phyloP scores from a whole-genome alignment of 23 red algal genomes.

The Cyanidioschyzon merolae region DNA sequence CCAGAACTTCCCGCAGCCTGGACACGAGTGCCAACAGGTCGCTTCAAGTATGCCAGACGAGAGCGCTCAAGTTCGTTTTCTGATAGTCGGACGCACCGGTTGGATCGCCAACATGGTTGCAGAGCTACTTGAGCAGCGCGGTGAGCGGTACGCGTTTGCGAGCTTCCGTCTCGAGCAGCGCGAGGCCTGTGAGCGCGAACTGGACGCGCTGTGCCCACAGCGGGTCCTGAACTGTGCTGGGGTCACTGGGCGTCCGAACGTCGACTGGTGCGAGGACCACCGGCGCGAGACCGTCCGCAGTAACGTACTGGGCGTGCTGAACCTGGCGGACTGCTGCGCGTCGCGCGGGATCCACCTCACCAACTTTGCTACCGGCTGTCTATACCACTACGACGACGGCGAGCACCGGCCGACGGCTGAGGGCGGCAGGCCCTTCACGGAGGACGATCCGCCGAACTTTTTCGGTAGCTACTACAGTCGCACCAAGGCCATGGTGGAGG shows the following conservation, averaged over 20 bases:
- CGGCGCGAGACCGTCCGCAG: slow-evolving; percentile 7
- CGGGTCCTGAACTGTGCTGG: slow-evolving; percentile 20
- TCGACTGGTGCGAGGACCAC: slow-evolving; percentile 25
- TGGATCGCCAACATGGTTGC: slow-evolving; percentile 23
- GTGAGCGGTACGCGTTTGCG: slow-evolving; percentile 17
- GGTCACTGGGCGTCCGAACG: slow-evolving; percentile 19
- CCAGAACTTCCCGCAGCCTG: background rate
- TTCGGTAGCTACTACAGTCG: slow-evolving; percentile 18
- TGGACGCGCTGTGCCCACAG: background rate
- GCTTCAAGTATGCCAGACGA: background rate
- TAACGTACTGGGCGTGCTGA: slow-evolving; percentile 20
- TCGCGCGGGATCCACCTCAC: slow-evolving; percentile 15
- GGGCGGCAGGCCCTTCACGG: slow-evolving; percentile 12
- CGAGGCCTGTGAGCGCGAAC: slow-evolving; percentile 21
- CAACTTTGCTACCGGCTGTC: slow-evolving; percentile 20
- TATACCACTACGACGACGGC: slow-evolving; percentile 21
- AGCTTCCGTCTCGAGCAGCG: slow-evolving; percentile 18
- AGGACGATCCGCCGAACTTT: slow-evolving; percentile 25
- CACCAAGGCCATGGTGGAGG: slow-evolving; percentile 23
- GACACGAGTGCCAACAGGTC: too few species aligned
- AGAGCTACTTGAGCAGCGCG: slow-evolving; percentile 7
- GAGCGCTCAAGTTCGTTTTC: background rate
- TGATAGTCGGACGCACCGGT: slow-evolving; percentile 15
- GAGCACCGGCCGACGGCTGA: slow-evolving; percentile 8
- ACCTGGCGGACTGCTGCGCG: slow-evolving; percentile 17